Conservation (phyloP, 129 eudicot genomes). For the Chrysanthemum seticuspe region DNA sequence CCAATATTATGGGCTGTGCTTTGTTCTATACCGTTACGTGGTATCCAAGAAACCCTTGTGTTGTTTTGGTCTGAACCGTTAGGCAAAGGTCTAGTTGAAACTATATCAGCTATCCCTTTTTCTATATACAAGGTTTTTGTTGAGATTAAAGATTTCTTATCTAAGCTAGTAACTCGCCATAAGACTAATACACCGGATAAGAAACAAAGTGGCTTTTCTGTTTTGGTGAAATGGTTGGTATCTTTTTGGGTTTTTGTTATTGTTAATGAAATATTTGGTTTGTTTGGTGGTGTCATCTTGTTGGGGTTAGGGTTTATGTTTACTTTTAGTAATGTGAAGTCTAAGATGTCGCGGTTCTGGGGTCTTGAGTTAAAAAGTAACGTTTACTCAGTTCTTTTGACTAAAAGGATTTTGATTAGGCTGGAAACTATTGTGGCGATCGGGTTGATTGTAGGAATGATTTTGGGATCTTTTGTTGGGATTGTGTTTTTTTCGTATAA, state of each 20-base stretch:
- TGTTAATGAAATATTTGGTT: slow-evolving; percentile 73
- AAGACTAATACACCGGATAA: slow-evolving; percentile 40
- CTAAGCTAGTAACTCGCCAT: slow-evolving; percentile 28
- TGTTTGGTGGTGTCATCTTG: slow-evolving; percentile 52
- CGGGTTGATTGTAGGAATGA: slow-evolving; percentile 74
- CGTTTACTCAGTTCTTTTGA: slow-evolving; percentile 50
- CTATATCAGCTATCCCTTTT: slow-evolving; percentile 72
- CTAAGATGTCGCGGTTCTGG: slow-evolving; percentile 64
- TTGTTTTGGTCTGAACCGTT: slow-evolving; percentile 85
- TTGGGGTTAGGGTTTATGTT: slow-evolving; percentile 74
- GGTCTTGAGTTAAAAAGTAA: slow-evolving; percentile 49
- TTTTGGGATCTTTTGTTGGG: slow-evolving; percentile 66
- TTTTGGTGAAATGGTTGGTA: slow-evolving; percentile 71
- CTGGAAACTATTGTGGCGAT: slow-evolving; percentile 82
- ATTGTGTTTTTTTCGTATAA: slow-evolving; percentile 74
- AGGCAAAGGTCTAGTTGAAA: slow-evolving; percentile 67
- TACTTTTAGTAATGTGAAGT: slow-evolving; percentile 54
- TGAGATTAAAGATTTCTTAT: slow-evolving; percentile 48
- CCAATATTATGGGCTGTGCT: slow-evolving; percentile 91
- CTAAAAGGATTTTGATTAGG: slow-evolving; percentile 59
- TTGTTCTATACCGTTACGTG: slow-evolving; percentile 89
- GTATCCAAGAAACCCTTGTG: slow-evolving; percentile 78
- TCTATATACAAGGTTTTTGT: slow-evolving; percentile 67
- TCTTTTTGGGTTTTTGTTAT: slow-evolving; percentile 86
- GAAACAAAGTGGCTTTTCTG: slow-evolving; percentile 59